Conservation (phyloP, 345 rosid genomes). For the Arabis alpina region DNA sequence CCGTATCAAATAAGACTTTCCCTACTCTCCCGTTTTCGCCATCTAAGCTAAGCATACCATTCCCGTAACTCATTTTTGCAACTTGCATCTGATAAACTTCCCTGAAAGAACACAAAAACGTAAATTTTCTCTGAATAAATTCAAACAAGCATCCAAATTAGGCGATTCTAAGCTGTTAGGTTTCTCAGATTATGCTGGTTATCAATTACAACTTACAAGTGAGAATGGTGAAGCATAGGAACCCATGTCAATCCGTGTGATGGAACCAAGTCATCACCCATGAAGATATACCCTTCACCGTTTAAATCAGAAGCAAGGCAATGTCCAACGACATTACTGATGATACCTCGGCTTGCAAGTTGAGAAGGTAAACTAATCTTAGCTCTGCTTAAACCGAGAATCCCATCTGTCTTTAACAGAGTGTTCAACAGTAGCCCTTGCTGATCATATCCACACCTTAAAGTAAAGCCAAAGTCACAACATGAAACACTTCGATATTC, state of each 20-base stretch:
- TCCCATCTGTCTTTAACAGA: conserved; percentile 81
- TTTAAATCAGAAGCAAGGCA: conserved; percentile 66
- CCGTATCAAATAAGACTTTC: conserved; percentile 71
- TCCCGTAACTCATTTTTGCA: conserved; percentile 68
- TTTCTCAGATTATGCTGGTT: conserved; percentile 5
- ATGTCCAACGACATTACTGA: conserved; percentile 85
- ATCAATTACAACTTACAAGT: conserved; percentile 53
- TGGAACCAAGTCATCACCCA: conserved; percentile 86
- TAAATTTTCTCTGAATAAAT: not conserved
- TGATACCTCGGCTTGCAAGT: conserved; percentile 76
- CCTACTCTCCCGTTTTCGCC: conserved; percentile 46
- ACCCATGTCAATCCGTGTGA: conserved; percentile 81
- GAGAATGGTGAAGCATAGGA: conserved; percentile 66
- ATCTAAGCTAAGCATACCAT: conserved; percentile 57
- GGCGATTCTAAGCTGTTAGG: not conserved
- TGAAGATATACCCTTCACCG: conserved; percentile 81
- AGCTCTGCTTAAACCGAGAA: conserved; percentile 85
- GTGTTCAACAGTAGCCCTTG: conserved; percentile 78
- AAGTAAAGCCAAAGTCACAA: conserved; percentile 27
- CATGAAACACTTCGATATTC: conserved; percentile 23
- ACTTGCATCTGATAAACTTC: conserved; percentile 60
- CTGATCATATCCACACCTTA: conserved; percentile 96
- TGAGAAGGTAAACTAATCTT: conserved; percentile 94
- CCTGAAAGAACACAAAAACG: conserved; percentile 47
- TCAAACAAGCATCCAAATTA: not conserved